Evolutionary conservation across 2,329 filamentous ascomycete genomes (phyloP).

Genomic region (Trichoderma semiorbis): DNA sequence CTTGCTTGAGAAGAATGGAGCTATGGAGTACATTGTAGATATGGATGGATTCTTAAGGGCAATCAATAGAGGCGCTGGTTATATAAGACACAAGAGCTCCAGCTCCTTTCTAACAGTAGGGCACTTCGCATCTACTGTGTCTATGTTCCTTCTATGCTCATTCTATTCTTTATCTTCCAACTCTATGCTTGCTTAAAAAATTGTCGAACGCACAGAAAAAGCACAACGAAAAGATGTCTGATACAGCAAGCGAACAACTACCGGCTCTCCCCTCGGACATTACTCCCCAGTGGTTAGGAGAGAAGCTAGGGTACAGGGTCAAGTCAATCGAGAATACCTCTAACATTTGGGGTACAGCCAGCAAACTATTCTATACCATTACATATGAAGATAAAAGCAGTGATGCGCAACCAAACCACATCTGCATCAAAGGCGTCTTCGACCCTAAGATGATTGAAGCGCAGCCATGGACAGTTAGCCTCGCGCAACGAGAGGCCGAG

Average conservation of each 20-base stretch:
- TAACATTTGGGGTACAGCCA: constrained; percentile 2
- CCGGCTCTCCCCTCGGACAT: neutral
- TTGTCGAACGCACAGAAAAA: neutral
- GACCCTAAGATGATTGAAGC: constrained; percentile 10
- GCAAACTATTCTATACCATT: constrained; percentile 2
- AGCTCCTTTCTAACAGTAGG: neutral
- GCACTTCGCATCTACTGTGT: neutral
- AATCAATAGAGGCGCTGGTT: neutral
- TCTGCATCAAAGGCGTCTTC: constrained; percentile 10
- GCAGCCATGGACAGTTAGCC: constrained; percentile 3
- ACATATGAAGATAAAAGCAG: neutral
- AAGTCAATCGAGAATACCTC: neutral
- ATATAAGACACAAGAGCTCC: neutral
- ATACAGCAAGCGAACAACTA: neutral
- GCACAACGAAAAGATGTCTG: neutral
- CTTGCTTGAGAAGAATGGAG: neutral
- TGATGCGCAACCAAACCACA: neutral
- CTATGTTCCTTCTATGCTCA: neutral
- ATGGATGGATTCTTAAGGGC: neutral
- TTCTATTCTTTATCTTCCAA: neutral
- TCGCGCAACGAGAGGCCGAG: constrained; percentile 1
- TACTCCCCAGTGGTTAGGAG: neutral
- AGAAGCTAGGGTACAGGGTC: constrained; percentile 2
- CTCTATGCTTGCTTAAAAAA: neutral
- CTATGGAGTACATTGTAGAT: neutral